These are phyloP conservation scores for Aspergillus sclerotioniger DNA, from an alignment of 495 filamentous ascomycete species.

Conservation along the genomic window DNA sequence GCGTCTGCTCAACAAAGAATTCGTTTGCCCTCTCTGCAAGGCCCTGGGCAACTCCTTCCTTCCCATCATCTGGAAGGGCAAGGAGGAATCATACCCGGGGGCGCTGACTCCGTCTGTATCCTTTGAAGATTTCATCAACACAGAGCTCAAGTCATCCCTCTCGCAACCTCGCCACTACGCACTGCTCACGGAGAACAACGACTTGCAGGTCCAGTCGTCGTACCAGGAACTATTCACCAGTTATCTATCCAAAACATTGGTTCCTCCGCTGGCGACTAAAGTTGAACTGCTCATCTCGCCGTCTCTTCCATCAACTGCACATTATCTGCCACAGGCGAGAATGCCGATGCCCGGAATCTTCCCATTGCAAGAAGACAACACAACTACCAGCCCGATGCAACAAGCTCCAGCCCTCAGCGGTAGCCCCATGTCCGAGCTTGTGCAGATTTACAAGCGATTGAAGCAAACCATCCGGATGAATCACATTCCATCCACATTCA, in stretches of 20 bases:
- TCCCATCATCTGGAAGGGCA: constrained; percentile 91
- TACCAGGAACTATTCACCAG: constrained; percentile 61
- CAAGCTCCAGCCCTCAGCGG: constrained; percentile 34
- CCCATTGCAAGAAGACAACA: constrained; percentile 35
- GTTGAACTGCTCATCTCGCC: constrained; percentile 47
- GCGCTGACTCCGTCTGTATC: constrained; percentile 53
- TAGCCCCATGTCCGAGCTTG: constrained; percentile 65
- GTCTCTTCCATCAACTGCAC: constrained; percentile 29
- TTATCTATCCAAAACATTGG: constrained; percentile 60
- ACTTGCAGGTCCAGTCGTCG: constrained; percentile 32
- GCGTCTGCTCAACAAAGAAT: constrained; percentile 70
- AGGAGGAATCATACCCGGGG: constrained; percentile 77
- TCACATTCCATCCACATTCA: constrained; percentile 54
- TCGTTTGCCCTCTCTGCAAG: constrained; percentile 97
- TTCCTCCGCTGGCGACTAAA: constrained; percentile 58
- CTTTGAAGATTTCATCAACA: constrained; percentile 59
- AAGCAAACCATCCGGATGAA: constrained; percentile 76
- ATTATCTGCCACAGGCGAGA: constrained; percentile 28
- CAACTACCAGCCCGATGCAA: constrained; percentile 33
- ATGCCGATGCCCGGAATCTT: constrained; percentile 51
- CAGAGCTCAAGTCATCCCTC: constrained; percentile 31
- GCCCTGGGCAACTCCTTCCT: constrained; percentile 94
- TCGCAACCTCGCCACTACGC: constrained; percentile 36
- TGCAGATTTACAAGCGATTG: constrained; percentile 75
- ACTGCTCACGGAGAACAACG: constrained; percentile 42